A percentile compares a stretch with the other conserved stretches of the same genome.
Evolutionary conservation across 805 yeast genomes (phyloP).

Genomic region (Candida rishiriensis): DNA sequence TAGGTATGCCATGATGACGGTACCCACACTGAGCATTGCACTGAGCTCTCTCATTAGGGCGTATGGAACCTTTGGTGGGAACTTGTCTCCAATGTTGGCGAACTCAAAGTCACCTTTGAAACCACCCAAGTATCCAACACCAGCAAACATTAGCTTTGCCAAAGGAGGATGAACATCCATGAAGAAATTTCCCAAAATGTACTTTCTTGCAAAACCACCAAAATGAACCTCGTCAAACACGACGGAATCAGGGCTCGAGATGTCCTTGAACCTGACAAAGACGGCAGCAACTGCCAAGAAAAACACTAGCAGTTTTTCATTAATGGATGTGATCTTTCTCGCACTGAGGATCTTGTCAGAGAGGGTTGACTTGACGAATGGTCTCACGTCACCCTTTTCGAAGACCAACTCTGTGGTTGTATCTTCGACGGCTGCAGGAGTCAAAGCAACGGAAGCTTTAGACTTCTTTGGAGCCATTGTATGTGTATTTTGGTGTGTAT

Average conservation of each 20-base stretch:
- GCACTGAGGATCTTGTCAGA: conserved; percentile 34
- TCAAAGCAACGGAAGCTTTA: background rate
- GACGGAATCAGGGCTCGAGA: conserved; percentile 73
- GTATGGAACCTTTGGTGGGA: conserved; percentile 59
- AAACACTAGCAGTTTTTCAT: conserved; percentile 39
- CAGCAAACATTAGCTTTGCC: conserved; percentile 76
- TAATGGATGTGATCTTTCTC: conserved; percentile 35
- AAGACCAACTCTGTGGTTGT: conserved; percentile 40
- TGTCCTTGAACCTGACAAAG: conserved; percentile 53
- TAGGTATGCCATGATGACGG: conserved; percentile 59
- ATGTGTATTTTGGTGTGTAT: background rate
- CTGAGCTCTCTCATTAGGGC: conserved; percentile 66
- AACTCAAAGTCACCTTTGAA: conserved; percentile 69
- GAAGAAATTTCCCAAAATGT: conserved; percentile 65
- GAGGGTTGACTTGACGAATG: conserved; percentile 51
- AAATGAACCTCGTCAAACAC: conserved; percentile 98
- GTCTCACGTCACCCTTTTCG: conserved; percentile 49
- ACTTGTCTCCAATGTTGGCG: conserved; percentile 58
- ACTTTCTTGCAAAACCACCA: conserved; percentile 94
- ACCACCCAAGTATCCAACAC: conserved; percentile 62
- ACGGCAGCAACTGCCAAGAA: conserved; percentile 43
- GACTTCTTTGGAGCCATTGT: conserved; percentile 23
- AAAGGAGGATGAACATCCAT: conserved; percentile 90
- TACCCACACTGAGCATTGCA: conserved; percentile 63
- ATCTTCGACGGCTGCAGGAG: conserved; percentile 8